phyloP scores from a whole-genome alignment of 768 basidiomycete genomes.

The Goffeauzyma gilvescens region DNA sequence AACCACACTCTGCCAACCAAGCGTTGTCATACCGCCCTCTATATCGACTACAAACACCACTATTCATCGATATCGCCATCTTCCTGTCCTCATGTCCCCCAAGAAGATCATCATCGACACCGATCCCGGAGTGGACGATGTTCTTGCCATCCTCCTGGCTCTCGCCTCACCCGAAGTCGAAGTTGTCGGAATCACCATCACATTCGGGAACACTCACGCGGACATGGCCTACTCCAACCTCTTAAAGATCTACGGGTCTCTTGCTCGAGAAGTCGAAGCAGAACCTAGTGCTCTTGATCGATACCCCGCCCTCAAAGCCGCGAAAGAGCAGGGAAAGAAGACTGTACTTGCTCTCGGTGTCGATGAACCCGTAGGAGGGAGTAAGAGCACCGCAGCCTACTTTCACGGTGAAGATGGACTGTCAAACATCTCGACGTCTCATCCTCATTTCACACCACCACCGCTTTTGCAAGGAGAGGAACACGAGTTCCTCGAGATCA shows the following conservation, averaged over 20 bases:
- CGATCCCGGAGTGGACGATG: conserved; percentile 32
- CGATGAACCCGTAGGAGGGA: conserved; percentile 49
- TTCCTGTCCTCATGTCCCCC: neutral
- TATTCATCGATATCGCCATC: no score
- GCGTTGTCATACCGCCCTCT: no score
- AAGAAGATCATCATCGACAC: conserved; percentile 29
- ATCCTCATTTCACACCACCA: conserved; percentile 29
- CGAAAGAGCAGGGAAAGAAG: conserved; percentile 30
- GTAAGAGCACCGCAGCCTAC: conserved; percentile 55
- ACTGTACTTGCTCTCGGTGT: conserved; percentile 51
- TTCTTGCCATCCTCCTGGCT: conserved; percentile 29
- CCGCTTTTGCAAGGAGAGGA: conserved; percentile 1
- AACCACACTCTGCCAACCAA: no score
- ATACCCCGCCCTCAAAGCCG: conserved; percentile 49
- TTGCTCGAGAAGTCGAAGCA: conserved; percentile 37
- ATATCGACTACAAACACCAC: no score
- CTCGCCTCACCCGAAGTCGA: conserved; percentile 48
- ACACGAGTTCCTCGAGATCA: conserved; percentile 24
- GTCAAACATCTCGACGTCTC: conserved; percentile 30
- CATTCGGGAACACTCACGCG: conserved; percentile 38
- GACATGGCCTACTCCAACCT: conserved; percentile 44
- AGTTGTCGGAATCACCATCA: conserved; percentile 53
- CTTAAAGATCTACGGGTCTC: conserved; percentile 52
- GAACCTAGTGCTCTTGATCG: conserved; percentile 40
- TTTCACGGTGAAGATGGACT: conserved; percentile 39